These are phyloP conservation scores for Penicillium paxilli DNA, from an alignment of 495 filamentous ascomycete genomes.

Conservation along the genomic window DNA sequence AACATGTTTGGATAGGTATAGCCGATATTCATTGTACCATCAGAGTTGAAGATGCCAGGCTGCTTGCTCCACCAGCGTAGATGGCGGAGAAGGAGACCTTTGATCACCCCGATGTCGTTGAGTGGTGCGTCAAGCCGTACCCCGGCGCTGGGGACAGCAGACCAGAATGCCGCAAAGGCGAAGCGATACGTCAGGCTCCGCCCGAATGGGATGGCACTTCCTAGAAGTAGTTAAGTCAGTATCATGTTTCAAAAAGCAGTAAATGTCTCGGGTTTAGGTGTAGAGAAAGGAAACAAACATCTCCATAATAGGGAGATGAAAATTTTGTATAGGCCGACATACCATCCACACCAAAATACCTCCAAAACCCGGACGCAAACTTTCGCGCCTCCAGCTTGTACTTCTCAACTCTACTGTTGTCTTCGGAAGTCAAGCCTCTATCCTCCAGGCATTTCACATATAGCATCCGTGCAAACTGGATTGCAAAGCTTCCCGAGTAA, in stretches of 20 bases:
- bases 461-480: not conserved
- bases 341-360: not conserved
- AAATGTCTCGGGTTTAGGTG: not conserved
- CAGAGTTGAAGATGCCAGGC: conserved; percentile 66
- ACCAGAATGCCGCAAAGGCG: not conserved
- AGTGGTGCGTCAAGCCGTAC: conserved; percentile 45
- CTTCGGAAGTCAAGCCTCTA: not conserved
- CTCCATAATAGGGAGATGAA: not conserved
- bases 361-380: not conserved
- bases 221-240: not conserved
- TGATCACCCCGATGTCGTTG: conserved; percentile 68
- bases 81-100: conserved; percentile 71
- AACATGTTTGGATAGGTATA: conserved; percentile 78
- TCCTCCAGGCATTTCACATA: not conserved
- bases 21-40: conserved; percentile 72
- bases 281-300: not conserved
- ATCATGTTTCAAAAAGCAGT: not conserved
- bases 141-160: not conserved
- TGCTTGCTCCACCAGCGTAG: conserved; percentile 78
- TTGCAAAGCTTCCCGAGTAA: not conserved
- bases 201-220: not conserved
- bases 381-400: not conserved
- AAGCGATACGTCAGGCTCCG: not conserved
- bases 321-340: not conserved
- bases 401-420: not conserved